Conservation (phyloP, 148 eudicot genomes). For the Persicaria tinctoria region DNA sequence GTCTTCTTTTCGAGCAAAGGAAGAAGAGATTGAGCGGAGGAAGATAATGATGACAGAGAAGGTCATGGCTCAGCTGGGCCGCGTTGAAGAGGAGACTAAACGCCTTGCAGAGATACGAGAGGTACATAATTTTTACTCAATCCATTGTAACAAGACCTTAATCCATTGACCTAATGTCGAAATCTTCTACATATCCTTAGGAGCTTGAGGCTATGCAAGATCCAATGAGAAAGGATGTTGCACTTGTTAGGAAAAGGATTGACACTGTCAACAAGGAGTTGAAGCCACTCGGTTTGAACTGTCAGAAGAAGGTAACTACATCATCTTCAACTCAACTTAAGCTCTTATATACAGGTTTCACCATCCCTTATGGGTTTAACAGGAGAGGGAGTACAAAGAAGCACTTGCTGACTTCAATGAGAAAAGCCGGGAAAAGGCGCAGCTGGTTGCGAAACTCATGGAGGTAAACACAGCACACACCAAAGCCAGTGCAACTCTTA, state of each 20-base stretch:
- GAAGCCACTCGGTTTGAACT: conserved; percentile 40
- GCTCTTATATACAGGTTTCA: no score
- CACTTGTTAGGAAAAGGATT: conserved; percentile 49
- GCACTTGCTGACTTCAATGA: conserved; percentile 45
- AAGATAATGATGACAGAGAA: conserved; percentile 55
- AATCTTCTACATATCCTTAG: conserved; percentile 13
- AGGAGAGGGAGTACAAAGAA: conserved; percentile 65
- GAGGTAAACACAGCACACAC: conserved; percentile 31
- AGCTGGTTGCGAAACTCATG: conserved; percentile 44
- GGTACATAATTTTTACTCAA: conserved; percentile 25
- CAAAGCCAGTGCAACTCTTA: no score
- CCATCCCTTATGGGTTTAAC: neutral
- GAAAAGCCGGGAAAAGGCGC: conserved; percentile 52
- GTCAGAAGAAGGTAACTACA: conserved; percentile 50
- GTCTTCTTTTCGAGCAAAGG: conserved; percentile 64
- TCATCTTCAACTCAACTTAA: no score
- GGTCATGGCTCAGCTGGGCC: conserved; percentile 72
- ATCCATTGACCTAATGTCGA: neutral
- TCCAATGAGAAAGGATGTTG: conserved; percentile 69
- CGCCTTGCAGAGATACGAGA: conserved; percentile 83
- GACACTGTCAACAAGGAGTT: conserved; percentile 51
- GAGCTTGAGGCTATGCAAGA: conserved; percentile 56
- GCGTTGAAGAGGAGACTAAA: conserved; percentile 78
- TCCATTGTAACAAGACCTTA: no score
- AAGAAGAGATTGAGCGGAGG: conserved; percentile 88